phyloP scores from a whole-genome alignment of 2,329 filamentous ascomycete genomes.

The Aspergillus neotritici region DNA sequence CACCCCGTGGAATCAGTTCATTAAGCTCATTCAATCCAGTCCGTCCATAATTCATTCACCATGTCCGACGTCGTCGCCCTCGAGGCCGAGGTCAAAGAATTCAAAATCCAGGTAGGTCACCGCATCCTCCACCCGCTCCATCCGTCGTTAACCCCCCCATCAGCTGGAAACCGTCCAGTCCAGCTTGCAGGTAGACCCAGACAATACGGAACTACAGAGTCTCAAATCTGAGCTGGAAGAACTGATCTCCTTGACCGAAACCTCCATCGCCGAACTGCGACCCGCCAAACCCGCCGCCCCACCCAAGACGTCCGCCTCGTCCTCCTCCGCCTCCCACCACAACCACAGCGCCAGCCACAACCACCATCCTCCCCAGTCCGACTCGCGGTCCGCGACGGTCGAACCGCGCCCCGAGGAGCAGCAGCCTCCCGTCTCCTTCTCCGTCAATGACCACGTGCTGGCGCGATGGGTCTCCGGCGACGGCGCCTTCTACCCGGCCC shows the following conservation, averaged over 20 bases:
- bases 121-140: too few species aligned
- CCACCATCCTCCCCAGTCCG: slow-evolving; percentile 68
- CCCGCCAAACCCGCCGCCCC: slow-evolving; percentile 56
- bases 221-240: slow-evolving; percentile 76
- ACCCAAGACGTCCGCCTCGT: slow-evolving; percentile 42
- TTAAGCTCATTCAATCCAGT: too few species aligned
- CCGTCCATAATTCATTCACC: slow-evolving; percentile 5
- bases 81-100: slow-evolving; percentile 53
- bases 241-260: slow-evolving; percentile 72
- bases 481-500: slow-evolving; percentile 82
- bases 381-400: slow-evolving; percentile 42
- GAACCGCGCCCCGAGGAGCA: slow-evolving; percentile 49
- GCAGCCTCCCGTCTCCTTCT: slow-evolving; percentile 55
- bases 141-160: too few species aligned
- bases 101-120: slow-evolving; percentile 51
- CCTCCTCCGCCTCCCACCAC: slow-evolving; percentile 51
- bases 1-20: too few species aligned
- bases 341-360: slow-evolving; percentile 73
- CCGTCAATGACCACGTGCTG: slow-evolving; percentile 82
- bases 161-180: slow-evolving; percentile 73
- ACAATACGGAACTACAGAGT: slow-evolving; percentile 69
- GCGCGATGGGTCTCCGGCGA: slow-evolving; percentile 90
- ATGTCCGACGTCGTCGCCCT: slow-evolving; percentile 43
- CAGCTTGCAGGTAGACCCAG: slow-evolving; percentile 73
- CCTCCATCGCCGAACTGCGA: slow-evolving; percentile 74